These are phyloP conservation scores for Aspergillus sp. DNA, from an alignment of 2,329 filamentous ascomycete species.

Conservation along the genomic window DNA sequence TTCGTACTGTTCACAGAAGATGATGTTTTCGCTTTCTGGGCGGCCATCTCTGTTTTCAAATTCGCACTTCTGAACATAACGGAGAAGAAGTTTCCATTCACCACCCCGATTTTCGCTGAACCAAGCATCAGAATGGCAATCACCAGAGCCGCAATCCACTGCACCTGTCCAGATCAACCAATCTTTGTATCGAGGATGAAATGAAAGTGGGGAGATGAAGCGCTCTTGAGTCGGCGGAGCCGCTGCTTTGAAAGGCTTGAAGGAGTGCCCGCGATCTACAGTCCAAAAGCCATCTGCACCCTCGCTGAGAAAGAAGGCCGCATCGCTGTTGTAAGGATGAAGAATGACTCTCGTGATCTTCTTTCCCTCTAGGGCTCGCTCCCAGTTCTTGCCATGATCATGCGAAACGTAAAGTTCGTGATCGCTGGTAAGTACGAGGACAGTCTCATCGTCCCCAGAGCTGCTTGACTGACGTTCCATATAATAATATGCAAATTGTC, in stretches of 20 bases:
- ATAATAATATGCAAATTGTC: slow-evolving; percentile 64
- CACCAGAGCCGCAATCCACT: slow-evolving; percentile 62
- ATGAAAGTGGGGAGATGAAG: slow-evolving; percentile 60
- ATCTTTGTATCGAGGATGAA: slow-evolving; percentile 81
- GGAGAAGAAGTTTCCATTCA: slow-evolving; percentile 73
- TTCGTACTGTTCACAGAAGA: slow-evolving; percentile 64
- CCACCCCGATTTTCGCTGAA: slow-evolving; percentile 75
- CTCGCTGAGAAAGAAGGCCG: slow-evolving; percentile 79
- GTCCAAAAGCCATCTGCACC: slow-evolving; percentile 74
- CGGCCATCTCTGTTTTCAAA: slow-evolving; percentile 71
- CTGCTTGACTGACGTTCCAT: slow-evolving; percentile 72
- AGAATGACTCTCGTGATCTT: slow-evolving; percentile 70
- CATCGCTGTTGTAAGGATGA: slow-evolving; percentile 78
- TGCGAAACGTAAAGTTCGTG: slow-evolving; percentile 70
- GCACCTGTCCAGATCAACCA: slow-evolving; percentile 89
- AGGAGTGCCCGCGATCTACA: slow-evolving; percentile 70
- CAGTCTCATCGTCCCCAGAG: slow-evolving; percentile 68
- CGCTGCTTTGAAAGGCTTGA: slow-evolving; percentile 72
- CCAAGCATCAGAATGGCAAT: slow-evolving; percentile 74
- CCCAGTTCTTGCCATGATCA: slow-evolving; percentile 89
- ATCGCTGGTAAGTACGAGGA: slow-evolving; percentile 60
- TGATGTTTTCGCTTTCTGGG: slow-evolving; percentile 61
- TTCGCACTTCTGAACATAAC: slow-evolving; percentile 77
- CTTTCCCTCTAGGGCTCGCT: slow-evolving; percentile 66
- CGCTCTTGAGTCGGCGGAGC: slow-evolving; percentile 53